Evolutionary conservation across 306 rosid species (phyloP).

Genomic region (Mimosa pudica): DNA sequence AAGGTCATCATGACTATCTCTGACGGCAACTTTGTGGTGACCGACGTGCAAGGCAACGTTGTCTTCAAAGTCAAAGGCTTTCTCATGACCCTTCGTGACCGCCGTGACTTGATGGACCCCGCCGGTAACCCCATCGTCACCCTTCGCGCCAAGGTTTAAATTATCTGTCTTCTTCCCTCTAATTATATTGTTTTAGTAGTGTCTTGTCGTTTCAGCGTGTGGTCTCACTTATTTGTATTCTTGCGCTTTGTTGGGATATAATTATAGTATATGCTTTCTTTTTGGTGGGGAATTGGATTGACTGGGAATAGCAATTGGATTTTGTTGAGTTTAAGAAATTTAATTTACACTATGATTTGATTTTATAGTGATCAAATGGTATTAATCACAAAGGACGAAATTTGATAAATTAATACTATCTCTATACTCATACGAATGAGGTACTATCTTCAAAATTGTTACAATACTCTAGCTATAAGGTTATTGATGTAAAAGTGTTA

Average conservation of each 20-base stretch:
- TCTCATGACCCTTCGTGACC: constrained; percentile 42
- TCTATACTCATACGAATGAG: no score
- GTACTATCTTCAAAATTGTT: no score
- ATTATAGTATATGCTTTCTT: background rate
- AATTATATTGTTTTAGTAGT: background rate
- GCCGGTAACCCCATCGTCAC: constrained; percentile 49
- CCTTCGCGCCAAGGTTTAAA: constrained; percentile 46
- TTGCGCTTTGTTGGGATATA: background rate
- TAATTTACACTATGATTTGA: no score
- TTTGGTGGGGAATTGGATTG: background rate
- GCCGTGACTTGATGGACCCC: constrained; percentile 50
- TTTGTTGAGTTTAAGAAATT: no score
- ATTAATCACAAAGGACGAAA: no score
- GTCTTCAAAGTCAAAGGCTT: constrained; percentile 54
- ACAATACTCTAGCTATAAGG: no score
- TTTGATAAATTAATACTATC: no score
- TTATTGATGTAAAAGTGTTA: no score
- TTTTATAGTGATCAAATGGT: no score
- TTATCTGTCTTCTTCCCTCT: background rate
- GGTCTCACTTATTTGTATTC: background rate
- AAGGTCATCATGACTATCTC: constrained; percentile 39
- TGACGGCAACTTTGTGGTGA: constrained; percentile 46
- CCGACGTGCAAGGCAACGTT: constrained; percentile 47
- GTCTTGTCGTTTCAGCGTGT: background rate
- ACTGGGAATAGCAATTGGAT: background rate